Evolutionary conservation across 768 basidiomycete genomes (phyloP).

Genomic region (Naganishia friedmannii): DNA sequence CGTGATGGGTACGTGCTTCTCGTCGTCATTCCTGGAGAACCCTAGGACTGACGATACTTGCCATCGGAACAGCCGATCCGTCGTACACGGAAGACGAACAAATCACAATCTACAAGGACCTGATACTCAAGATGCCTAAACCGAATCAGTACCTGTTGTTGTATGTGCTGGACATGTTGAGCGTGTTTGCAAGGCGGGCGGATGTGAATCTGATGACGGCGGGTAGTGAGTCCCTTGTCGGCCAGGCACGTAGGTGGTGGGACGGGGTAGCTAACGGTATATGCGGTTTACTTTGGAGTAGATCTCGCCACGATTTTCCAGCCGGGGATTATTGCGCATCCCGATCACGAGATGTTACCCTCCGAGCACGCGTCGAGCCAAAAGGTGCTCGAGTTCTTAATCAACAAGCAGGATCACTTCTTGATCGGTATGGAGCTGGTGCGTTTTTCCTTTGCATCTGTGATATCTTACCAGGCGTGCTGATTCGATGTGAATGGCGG

Average conservation of each 20-base stretch:
- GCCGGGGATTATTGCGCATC: conserved; percentile 87
- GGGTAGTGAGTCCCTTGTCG: conserved; percentile 63
- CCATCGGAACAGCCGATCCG: conserved; percentile 59
- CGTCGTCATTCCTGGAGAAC: too few relatives aligned
- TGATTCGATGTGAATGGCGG: neutral
- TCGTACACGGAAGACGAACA: conserved; percentile 69
- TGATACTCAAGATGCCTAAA: conserved; percentile 80
- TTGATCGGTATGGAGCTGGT: conserved; percentile 61
- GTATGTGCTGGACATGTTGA: conserved; percentile 91
- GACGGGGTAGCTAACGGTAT: neutral
- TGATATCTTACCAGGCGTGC: neutral
- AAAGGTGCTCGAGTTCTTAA: conserved; percentile 87
- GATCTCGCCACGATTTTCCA: conserved; percentile 97
- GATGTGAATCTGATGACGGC: conserved; percentile 96
- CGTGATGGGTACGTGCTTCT: conserved; percentile 28
- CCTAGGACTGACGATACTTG: neutral
- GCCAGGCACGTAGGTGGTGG: neutral
- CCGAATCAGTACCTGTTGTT: conserved; percentile 93
- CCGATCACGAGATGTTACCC: conserved; percentile 78
- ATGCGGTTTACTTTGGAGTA: conserved; percentile 43
- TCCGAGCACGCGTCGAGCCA: conserved; percentile 83
- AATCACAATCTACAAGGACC: conserved; percentile 72
- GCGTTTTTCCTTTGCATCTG: neutral
- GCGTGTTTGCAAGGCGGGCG: conserved; percentile 86
- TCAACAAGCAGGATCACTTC: conserved; percentile 94